These are phyloP conservation scores for Xylaria acuta DNA, from an alignment of 495 filamentous ascomycete genomes.

Conservation along the genomic window DNA sequence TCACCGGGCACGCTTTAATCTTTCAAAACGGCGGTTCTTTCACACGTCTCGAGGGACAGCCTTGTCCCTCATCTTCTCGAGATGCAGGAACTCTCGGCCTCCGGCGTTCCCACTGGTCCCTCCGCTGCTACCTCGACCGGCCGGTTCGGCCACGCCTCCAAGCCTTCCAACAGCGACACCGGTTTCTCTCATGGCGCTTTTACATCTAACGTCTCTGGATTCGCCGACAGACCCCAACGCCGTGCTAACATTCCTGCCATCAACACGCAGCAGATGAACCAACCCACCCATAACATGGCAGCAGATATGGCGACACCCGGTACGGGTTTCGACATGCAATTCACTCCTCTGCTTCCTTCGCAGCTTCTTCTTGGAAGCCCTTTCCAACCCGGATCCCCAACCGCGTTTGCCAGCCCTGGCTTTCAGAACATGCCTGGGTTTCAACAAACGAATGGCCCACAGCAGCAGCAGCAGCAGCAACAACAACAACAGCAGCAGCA, in stretches of 20 bases:
- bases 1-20: slow-evolving; percentile 58
- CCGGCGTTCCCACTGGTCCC: slow-evolving; percentile 58
- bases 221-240: slow-evolving; percentile 82
- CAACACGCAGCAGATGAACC: slow-evolving; percentile 72
- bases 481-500: slow-evolving; percentile 31
- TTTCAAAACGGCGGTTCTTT: slow-evolving; percentile 75
- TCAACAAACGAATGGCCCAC: slow-evolving; percentile 63
- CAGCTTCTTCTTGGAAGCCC: slow-evolving; percentile 94
- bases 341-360: slow-evolving; percentile 92
- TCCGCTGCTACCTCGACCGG: slow-evolving; percentile 56
- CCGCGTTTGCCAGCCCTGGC: slow-evolving; percentile 86
- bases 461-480: slow-evolving; percentile 51
- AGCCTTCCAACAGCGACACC: slow-evolving; percentile 78
- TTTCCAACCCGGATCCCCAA: slow-evolving; percentile 93
- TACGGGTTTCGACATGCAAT: slow-evolving; percentile 95
- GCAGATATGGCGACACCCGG: slow-evolving; percentile 86
- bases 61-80: slow-evolving; percentile 80
- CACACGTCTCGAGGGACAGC: slow-evolving; percentile 71
- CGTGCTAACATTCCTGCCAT: slow-evolving; percentile 88
- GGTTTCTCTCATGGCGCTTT: slow-evolving; percentile 93
- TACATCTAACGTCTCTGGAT: slow-evolving; percentile 78
- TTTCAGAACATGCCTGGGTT: slow-evolving; percentile 85
- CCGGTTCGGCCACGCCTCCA: slow-evolving; percentile 70
- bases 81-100: slow-evolving; percentile 82
- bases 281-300: slow-evolving; percentile 44